These are phyloP conservation scores for Vigna radiata DNA, from an alignment of 306 rosid species.

Conservation along the genomic window DNA sequence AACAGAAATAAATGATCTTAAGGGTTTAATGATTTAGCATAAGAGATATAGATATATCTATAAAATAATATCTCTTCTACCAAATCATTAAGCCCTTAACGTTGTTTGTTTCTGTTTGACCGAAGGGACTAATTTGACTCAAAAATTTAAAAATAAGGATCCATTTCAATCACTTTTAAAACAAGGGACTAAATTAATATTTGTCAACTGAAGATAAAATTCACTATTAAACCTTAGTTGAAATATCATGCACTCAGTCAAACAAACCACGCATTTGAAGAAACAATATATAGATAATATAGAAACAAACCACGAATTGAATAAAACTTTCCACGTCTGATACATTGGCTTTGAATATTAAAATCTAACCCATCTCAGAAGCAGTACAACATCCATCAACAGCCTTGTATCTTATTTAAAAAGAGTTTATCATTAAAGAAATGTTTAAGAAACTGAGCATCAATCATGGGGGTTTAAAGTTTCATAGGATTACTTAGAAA, in stretches of 20 bases:
- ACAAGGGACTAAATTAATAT: no score
- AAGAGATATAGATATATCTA: no score
- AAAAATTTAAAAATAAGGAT: no score
- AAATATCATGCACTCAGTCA: neutral
- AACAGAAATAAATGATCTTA: no score
- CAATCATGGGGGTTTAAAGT: slow-evolving; percentile 1
- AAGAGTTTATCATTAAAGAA: neutral
- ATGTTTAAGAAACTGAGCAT: neutral
- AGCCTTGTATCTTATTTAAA: neutral
- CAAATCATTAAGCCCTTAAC: no score
- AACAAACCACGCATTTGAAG: neutral
- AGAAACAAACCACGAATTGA: neutral
- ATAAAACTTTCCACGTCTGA: neutral
- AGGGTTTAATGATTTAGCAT: no score
- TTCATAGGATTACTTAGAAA: neutral
- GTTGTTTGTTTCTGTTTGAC: no score
- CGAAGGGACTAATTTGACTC: no score
- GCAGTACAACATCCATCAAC: neutral
- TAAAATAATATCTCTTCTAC: no score
- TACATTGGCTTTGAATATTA: neutral
- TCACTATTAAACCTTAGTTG: no score
- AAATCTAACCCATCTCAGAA: slow-evolving; percentile 11
- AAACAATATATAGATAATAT: neutral
- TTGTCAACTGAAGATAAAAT: no score
- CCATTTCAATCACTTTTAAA: no score